A percentile compares a stretch with the other conserved stretches of the same genome.
Evolutionary conservation across 1,284 basidiomycete genomes (phyloP).

Genomic region (Pulveroboletus sp.): DNA sequence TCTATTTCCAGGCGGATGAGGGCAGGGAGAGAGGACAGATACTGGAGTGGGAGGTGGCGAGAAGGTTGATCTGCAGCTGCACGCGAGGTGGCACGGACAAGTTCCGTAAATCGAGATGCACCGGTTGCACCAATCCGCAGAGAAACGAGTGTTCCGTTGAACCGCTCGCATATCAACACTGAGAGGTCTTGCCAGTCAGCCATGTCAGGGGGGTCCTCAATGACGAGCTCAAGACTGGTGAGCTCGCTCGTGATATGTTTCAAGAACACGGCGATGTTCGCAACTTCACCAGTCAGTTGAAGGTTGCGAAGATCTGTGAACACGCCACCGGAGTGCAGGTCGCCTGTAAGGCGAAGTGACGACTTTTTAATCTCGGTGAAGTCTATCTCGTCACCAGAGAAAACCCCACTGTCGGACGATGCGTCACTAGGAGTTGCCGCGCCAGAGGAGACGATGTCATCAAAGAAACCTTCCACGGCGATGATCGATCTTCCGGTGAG

Average conservation of each 20-base stretch:
- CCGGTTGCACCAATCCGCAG: slow-evolving; percentile 61
- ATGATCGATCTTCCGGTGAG: slow-evolving; percentile 64
- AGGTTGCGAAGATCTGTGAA: slow-evolving; percentile 61
- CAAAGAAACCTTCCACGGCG: slow-evolving; percentile 76
- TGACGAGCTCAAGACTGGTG: slow-evolving; percentile 63
- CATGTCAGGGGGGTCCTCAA: slow-evolving; percentile 73
- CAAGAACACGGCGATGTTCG: slow-evolving; percentile 68
- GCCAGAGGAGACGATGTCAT: slow-evolving; percentile 65
- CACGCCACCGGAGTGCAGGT: slow-evolving; percentile 50
- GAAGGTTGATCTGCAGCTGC: slow-evolving; percentile 53
- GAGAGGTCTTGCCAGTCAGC: slow-evolving; percentile 74
- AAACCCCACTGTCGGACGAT: slow-evolving; percentile 71
- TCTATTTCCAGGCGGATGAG: slow-evolving; percentile 68
- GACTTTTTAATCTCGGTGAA: slow-evolving; percentile 71
- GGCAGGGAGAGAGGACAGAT: slow-evolving; percentile 53
- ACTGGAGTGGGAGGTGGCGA: slow-evolving; percentile 58
- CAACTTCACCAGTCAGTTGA: slow-evolving; percentile 65
- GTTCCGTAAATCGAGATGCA: slow-evolving; percentile 64
- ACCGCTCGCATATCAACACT: slow-evolving; percentile 58
- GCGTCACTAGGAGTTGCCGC: slow-evolving; percentile 65
- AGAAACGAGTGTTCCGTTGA: slow-evolving; percentile 57
- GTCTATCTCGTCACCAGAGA: slow-evolving; percentile 72
- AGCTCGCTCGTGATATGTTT: slow-evolving; percentile 63
- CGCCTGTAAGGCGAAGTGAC: slow-evolving; percentile 57
- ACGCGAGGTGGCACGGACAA: slow-evolving; percentile 64